These are phyloP conservation scores for Cadophora luteo-olivacea DNA, from an alignment of 2,329 filamentous ascomycete species.

Conservation along the genomic window DNA sequence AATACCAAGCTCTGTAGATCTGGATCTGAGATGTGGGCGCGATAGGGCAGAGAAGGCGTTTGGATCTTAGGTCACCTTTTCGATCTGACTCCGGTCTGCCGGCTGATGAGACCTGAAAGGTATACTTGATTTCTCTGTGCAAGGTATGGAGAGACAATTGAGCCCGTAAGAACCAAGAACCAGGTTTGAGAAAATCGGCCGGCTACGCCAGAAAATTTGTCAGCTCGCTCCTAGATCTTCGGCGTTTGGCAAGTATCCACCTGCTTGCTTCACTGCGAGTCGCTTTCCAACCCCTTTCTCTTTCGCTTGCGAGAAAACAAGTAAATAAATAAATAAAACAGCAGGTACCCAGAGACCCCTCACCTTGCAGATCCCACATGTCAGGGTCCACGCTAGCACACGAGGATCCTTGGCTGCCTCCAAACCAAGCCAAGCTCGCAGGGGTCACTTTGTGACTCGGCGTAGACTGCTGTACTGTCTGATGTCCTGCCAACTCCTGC, in stretches of 20 bases:
- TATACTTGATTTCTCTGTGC: neutral
- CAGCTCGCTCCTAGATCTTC: neutral
- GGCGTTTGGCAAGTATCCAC: too few species aligned
- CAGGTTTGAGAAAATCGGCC: neutral
- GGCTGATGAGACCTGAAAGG: neutral
- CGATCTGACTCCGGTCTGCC: neutral
- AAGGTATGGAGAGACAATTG: neutral
- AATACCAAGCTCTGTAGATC: constrained; percentile 1
- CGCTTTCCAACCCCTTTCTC: neutral
- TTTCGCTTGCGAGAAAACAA: neutral
- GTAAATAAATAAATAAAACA: constrained; percentile 2
- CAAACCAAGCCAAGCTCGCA: neutral
- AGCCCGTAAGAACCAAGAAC: neutral
- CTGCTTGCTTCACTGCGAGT: too few species aligned
- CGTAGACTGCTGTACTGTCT: neutral
- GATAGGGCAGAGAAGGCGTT: neutral
- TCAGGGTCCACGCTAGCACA: neutral
- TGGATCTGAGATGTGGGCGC: neutral
- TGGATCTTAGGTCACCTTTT: too few species aligned
- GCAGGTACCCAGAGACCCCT: neutral
- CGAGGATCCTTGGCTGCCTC: constrained; percentile 5
- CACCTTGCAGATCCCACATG: too few species aligned
- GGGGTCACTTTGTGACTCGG: too few species aligned
- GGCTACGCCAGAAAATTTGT: neutral
- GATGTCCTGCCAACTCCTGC: constrained; percentile 1